Evolutionary conservation across 202 grass and related monocot species (phyloP).

Genomic region (Setaria italica): DNA sequence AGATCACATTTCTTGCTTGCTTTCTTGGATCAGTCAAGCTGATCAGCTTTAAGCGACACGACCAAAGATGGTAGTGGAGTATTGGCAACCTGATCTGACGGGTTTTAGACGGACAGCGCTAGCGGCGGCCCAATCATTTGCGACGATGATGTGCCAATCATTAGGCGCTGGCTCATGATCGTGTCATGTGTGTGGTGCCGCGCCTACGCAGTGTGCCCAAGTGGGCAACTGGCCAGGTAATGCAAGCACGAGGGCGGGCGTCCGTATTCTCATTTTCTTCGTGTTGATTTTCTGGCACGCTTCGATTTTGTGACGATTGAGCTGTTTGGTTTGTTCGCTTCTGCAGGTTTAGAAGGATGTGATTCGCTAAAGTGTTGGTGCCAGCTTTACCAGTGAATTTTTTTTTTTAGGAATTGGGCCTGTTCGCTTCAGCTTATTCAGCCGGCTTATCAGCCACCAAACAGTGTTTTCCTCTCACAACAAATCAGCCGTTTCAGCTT

Average conservation of each 20-base stretch:
- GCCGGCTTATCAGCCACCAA: no score
- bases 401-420: no score
- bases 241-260: neutral
- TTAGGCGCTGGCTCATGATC: neutral
- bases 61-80: neutral
- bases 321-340: neutral
- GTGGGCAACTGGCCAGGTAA: constrained; percentile 24
- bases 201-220: neutral
- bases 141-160: constrained; percentile 32
- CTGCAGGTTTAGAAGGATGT: neutral
- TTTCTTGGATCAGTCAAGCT: constrained; percentile 3
- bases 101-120: constrained; percentile 21
- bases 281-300: neutral
- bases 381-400: neutral
- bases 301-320: neutral
- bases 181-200: neutral
- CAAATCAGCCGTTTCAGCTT: no score
- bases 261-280: neutral
- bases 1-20: neutral
- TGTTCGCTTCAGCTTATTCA: no score
- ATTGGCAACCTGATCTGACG: constrained; percentile 16
- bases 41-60: constrained; percentile 11
- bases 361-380: neutral
- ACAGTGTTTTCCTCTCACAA: no score
- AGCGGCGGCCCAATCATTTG: constrained; percentile 37